These are phyloP conservation scores for Diplodia sapinea DNA, from an alignment of 2,329 filamentous ascomycete genomes.

Conservation along the genomic window DNA sequence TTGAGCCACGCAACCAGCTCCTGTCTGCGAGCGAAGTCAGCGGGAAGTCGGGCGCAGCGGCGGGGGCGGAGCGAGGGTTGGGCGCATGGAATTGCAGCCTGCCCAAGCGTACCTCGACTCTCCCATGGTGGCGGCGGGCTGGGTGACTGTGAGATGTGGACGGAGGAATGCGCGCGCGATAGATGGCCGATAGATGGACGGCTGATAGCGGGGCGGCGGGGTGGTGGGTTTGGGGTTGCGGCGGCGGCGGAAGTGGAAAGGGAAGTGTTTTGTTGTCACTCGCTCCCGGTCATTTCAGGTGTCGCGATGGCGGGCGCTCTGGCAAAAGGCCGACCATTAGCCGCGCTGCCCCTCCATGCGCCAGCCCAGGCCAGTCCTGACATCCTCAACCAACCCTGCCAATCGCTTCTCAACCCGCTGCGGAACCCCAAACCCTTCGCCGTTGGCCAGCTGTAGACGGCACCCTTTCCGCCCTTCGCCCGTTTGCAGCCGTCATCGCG, in stretches of 20 bases:
- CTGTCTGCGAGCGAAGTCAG: constrained; percentile 66
- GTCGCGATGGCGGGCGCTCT: constrained; percentile 24
- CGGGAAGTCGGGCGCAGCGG: constrained; percentile 34
- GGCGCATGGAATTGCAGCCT: constrained; percentile 20
- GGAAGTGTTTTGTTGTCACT: constrained; percentile 29
- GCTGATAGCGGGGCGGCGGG: constrained; percentile 6
- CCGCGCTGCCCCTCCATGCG: constrained; percentile 21
- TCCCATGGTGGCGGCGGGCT: constrained; percentile 55
- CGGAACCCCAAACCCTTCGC: background rate
- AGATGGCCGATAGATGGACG: background rate
- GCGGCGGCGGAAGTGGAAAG: constrained; percentile 6
- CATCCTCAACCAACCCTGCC: background rate
- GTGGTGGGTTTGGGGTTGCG: constrained; percentile 1
- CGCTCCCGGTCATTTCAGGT: constrained; percentile 27
- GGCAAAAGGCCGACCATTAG: background rate
- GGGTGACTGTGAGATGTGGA: background rate
- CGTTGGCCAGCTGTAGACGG: background rate
- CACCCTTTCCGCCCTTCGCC: background rate
- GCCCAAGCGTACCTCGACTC: constrained; percentile 62
- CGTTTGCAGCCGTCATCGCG: background rate
- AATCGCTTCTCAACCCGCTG: background rate
- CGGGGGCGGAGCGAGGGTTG: constrained; percentile 33
- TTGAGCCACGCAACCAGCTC: constrained; percentile 97
- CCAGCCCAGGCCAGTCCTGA: background rate
- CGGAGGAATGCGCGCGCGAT: constrained; percentile 5